phyloP scores from a whole-genome alignment of 2,329 filamentous ascomycete species.

The Botrytis paeoniae region DNA sequence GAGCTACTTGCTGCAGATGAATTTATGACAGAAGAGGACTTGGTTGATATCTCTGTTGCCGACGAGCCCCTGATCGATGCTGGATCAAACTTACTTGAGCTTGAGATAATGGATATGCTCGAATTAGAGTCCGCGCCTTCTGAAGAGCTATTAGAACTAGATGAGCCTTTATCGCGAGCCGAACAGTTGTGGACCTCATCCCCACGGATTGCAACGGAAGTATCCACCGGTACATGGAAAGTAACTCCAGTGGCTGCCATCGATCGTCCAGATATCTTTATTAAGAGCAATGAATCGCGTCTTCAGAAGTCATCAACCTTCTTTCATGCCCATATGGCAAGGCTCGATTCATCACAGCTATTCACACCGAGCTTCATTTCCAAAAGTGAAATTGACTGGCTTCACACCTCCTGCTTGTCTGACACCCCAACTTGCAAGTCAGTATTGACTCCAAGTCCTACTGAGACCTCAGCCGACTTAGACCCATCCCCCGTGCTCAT shows the following conservation, averaged over 20 bases:
- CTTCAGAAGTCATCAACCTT: background rate
- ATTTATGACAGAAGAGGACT: background rate
- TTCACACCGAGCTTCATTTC: background rate
- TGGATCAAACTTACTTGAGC: background rate
- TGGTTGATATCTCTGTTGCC: background rate
- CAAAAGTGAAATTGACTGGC: background rate
- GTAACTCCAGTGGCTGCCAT: no score
- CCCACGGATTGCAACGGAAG: background rate
- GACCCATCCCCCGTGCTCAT: background rate
- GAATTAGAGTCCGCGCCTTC: background rate
- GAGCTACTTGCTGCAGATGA: background rate
- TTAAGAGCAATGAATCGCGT: background rate
- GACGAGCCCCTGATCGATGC: background rate
- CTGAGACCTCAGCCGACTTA: background rate
- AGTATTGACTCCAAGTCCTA: background rate
- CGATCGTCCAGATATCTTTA: background rate
- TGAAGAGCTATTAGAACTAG: background rate
- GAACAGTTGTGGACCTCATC: background rate
- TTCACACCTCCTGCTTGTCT: conserved; percentile 7
- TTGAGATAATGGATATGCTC: background rate
- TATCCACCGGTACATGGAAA: background rate
- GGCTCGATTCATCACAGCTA: conserved; percentile 4
- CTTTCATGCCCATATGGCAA: background rate
- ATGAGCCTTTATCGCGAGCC: background rate
- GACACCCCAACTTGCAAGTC: background rate